A percentile compares a stretch with the other conserved stretches of the same genome.
Conservation (phyloP, 2,329 filamentous ascomycete species). For the Fusarium sp. region DNA sequence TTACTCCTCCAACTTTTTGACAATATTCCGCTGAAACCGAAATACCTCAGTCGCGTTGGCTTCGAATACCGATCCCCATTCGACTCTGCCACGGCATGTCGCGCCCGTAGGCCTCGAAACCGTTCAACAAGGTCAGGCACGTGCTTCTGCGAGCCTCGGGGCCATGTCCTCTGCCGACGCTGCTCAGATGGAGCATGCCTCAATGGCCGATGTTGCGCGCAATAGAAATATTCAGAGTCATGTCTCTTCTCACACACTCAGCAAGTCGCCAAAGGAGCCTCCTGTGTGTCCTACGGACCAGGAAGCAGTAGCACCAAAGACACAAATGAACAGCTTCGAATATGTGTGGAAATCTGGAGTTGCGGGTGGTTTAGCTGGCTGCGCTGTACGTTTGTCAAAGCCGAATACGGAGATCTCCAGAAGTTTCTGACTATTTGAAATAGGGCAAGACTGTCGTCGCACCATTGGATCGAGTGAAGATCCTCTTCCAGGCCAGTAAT, state of each 20-base stretch:
- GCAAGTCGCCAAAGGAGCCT: conserved; percentile 46
- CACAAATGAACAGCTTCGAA: conserved; percentile 74
- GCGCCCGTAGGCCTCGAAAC: conserved; percentile 29
- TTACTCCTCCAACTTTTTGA: conserved; percentile 5
- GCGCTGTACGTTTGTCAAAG: conserved; percentile 71
- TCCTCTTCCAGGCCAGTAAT: conserved; percentile 95
- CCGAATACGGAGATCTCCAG: neutral
- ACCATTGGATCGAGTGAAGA: conserved; percentile 96
- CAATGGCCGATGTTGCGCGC: conserved; percentile 62
- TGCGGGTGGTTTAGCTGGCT: conserved; percentile 90
- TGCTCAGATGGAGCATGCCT: conserved; percentile 65
- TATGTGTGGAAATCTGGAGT: conserved; percentile 86
- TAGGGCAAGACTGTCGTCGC: conserved; percentile 96
- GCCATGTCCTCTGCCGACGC: conserved; percentile 66
- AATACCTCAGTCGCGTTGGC: conserved; percentile 2
- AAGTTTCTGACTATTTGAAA: conserved; percentile 12
- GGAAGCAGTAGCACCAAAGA: conserved; percentile 53
- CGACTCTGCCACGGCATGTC: conserved; percentile 38
- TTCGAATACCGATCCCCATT: neutral
- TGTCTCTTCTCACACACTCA: conserved; percentile 29
- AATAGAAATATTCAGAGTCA: conserved; percentile 46
- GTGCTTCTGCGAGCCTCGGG: conserved; percentile 30
- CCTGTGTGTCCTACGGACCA: conserved; percentile 61
- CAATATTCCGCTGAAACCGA: neutral
- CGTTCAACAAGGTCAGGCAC: conserved; percentile 35